Percentiles rank a stretch among this genome's conserved stretches.
Evolutionary conservation across 768 basidiomycete genomes (phyloP).

Genomic region (Boletus subparvulus): DNA sequence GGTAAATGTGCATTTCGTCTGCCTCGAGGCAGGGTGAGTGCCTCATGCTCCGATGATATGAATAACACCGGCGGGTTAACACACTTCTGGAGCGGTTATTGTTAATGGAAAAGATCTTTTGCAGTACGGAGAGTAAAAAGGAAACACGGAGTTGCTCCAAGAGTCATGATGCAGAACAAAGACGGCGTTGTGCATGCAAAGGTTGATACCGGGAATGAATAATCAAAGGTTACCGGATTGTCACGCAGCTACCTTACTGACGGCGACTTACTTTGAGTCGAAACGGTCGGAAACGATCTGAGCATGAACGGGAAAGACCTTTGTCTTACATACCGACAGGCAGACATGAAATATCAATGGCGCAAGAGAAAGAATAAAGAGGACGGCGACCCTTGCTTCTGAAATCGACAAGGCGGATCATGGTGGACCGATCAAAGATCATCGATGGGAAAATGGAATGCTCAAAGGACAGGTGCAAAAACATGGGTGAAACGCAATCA

Average conservation of each 20-base stretch:
- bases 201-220: neutral
- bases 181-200: neutral
- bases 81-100: neutral
- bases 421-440: no score
- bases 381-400: no score
- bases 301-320: neutral
- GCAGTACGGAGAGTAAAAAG: neutral
- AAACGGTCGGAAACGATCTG: neutral
- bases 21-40: conserved; percentile 17
- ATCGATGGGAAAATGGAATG: no score
- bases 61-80: neutral
- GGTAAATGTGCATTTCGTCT: conserved; percentile 3
- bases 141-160: neutral
- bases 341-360: no score
- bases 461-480: no score
- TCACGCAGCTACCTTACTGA: neutral
- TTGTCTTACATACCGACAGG: no score
- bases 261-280: neutral
- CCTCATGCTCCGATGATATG: conserved; percentile 9
- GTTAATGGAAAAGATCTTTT: neutral
- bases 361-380: no score
- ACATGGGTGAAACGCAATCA: no score
- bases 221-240: neutral
- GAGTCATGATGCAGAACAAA: neutral
- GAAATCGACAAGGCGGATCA: no score